Evolutionary conservation across 1,284 basidiomycete genomes (phyloP), one percentile per base, ranked within the genome.

Genomic region (Leccinum pseudoinsigne): DNA sequence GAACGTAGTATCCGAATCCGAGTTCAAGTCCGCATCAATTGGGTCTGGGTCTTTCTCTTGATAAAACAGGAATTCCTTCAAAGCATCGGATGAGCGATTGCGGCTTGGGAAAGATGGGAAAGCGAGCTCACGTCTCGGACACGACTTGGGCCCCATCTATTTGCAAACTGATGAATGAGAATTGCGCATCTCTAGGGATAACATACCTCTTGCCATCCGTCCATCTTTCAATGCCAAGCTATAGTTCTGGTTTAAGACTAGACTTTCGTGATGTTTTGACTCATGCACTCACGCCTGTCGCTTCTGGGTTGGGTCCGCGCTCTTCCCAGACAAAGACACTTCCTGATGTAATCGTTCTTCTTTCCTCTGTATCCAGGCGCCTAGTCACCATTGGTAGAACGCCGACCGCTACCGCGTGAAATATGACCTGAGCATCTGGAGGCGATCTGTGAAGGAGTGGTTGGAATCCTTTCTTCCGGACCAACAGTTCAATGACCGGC

Each of bases 311-410:
- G 16, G 88, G 84, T 38, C 87, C 88, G 64, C 88, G 83, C 73
- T 92, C 90, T 74, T 93, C 90, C 90, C 90, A 93, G 61, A 93
- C 88, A 68, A 87, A 93, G 58, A 92, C 86, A 66, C 86, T 86
- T n/a, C 90, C 90, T 2, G 89, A 81, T 23, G 77, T 67, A 59
- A 89, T 87, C 47, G 79, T 75, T n/a, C 85, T 80, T 54, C 86
- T 80, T 71, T 87, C 85, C 62, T 92, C 90, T 28, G 87, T 86
- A 75, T 92, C 90, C 65, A 93, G 82, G 21, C 90, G 84, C 64
- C 90, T 83, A 45, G 84, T 81, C 66, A 92, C 86, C 79, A 92
- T 89, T 59, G 86, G 87, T 55, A 91, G 80, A 34, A 84, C 74
- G 42, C 82, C 76, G 40, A 83, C 79, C 2, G 81, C 80, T 57